These are phyloP conservation scores for Russula emetica DNA, from an alignment of 768 basidiomycete species.

Conservation along the genomic window DNA sequence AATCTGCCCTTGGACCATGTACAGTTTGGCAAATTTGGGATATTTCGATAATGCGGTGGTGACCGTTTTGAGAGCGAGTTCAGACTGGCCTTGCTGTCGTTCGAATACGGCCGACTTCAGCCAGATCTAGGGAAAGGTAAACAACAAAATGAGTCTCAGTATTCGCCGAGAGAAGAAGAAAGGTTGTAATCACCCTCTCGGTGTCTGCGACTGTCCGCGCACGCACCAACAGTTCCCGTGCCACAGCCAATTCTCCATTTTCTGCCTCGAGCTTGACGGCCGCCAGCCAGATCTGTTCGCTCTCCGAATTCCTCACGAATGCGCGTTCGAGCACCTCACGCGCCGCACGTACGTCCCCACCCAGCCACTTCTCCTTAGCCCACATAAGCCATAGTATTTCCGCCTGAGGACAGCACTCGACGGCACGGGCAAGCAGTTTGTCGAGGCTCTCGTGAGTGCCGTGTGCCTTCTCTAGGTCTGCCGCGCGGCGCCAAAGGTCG, in stretches of 20 bases:
- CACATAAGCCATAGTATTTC: slow-evolving; percentile 98
- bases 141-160: slow-evolving; percentile 8
- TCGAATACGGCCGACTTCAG: slow-evolving; percentile 98
- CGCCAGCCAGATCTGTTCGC: slow-evolving; percentile 96
- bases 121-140: slow-evolving; percentile 68
- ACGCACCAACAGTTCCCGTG: slow-evolving; percentile 79
- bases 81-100: slow-evolving; percentile 75
- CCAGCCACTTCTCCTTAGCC: slow-evolving; percentile 95
- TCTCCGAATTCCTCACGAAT: slow-evolving; percentile 93
- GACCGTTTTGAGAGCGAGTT: slow-evolving; percentile 70
- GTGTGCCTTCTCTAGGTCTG: slow-evolving; percentile 88
- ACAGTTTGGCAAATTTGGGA: slow-evolving; percentile 86
- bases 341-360: slow-evolving; percentile 85
- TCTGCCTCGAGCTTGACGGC: slow-evolving; percentile 96
- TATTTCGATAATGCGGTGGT: slow-evolving; percentile 74
- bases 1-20: slow-evolving; percentile 98
- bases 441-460: slow-evolving; percentile 82
- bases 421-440: slow-evolving; percentile 75
- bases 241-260: slow-evolving; percentile 85
- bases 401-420: slow-evolving; percentile 88
- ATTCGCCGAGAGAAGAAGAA: neutral
- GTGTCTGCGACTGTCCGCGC: slow-evolving; percentile 91
- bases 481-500: slow-evolving; percentile 85
- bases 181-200: slow-evolving; percentile 57
- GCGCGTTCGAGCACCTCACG: slow-evolving; percentile 84